Evolutionary conservation across 768 basidiomycete genomes (phyloP).

Genomic region (Lactarius vividus): DNA sequence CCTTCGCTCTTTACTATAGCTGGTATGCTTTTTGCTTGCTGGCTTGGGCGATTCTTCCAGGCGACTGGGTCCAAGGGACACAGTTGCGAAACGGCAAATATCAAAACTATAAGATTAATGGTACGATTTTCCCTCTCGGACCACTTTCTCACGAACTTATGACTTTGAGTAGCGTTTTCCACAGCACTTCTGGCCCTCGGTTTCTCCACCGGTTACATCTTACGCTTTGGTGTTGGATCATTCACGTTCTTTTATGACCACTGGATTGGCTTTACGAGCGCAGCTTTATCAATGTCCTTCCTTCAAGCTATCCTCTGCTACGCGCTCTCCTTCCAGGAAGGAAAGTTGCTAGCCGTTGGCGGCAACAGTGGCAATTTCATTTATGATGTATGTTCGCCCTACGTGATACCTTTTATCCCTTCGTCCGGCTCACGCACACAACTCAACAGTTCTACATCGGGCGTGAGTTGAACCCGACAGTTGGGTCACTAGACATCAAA

Average conservation of each 20-base stretch:
- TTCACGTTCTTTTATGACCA: slow-evolving; percentile 92
- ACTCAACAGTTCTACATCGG: slow-evolving; percentile 79
- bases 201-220: slow-evolving; percentile 62
- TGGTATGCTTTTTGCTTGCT: slow-evolving; percentile 91
- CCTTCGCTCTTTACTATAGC: slow-evolving; percentile 67
- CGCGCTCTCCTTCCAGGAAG: slow-evolving; percentile 60
- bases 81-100: slow-evolving; percentile 68
- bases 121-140: slow-evolving; percentile 43
- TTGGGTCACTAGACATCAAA: slow-evolving; percentile 75
- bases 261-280: slow-evolving; percentile 87
- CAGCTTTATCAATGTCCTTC: slow-evolving; percentile 73
- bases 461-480: slow-evolving; percentile 88
- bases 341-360: slow-evolving; percentile 81
- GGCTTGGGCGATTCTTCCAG: slow-evolving; percentile 77
- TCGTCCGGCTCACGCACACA: background rate
- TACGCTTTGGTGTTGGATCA: slow-evolving; percentile 68
- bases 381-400: slow-evolving; percentile 71
- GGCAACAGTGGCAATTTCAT: slow-evolving; percentile 85
- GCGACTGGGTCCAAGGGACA: slow-evolving; percentile 40
- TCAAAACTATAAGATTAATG: slow-evolving; percentile 93
- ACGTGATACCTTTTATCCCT: background rate
- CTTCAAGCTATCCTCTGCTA: slow-evolving; percentile 75
- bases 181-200: slow-evolving; percentile 84
- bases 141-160: background rate
- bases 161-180: slow-evolving; percentile 60